Base-by-base conservation (phyloP, 352 stramenopile genomes). In the Globisporangium takayamanum region DNA sequence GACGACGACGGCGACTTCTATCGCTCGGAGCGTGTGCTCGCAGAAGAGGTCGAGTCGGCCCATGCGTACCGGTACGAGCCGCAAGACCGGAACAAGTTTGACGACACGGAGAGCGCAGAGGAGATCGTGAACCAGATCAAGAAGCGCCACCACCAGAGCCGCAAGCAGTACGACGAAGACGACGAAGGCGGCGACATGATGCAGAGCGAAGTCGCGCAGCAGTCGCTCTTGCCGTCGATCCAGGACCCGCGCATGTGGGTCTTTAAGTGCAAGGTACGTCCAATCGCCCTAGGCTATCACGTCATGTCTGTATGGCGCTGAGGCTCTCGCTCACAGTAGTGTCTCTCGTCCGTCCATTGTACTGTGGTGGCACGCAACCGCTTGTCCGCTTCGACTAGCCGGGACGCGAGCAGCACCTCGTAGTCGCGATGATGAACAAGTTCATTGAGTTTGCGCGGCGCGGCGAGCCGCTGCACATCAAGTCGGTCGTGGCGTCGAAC, bases 341-440 rank as follows among this genome's bases (percentile, higher is more conserved):
- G 7, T 28, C 28, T 8, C 22, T 22, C 22, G 22, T 22, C 22
- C 1, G 15, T 10, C 42, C 41, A 7, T 46, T 8, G 10, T n/a
- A 8, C 10, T 20, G 41, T 12, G 41, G 2, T 6, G 14, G 41
- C 4, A 1, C 8, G 3, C 41, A 14, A 22, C 10, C 26, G 12
- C 7, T 22, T 39, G 7, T 22, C 47, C 8, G 7, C 36, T 20
- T 5, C 22, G 1, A 6, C 4, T 39, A 84, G 68, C 84, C 86
- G 46, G 86, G 86, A 26, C 82, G 83, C 26, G 86, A 95, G 57
- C 84, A 95, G 65, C 81, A 95, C 59, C 71, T 94, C 15, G 86
- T 95, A 18, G 72, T 94, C 28, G 80, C 84, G 15, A 72, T 95
- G 58, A 95, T 95, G 86, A 94, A 95, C 73, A 95, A 95, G 66